Evolutionary conservation across 129 eudicot genomes (phyloP).

Genomic region (Artemisia annua): DNA sequence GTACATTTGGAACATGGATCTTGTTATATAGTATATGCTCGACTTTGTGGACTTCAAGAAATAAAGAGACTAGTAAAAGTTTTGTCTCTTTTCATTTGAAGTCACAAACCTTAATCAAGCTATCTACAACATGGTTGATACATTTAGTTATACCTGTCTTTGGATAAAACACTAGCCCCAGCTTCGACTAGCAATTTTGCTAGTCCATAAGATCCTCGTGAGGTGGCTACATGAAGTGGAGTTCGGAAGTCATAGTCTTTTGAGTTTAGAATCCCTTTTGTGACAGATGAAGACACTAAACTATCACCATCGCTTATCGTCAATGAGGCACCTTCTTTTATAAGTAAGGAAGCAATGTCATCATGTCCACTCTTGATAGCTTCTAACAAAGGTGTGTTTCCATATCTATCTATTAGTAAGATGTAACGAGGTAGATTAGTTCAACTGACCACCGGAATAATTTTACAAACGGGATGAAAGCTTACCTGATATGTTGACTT

Average conservation of each 20-base stretch:
- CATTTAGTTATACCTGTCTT: slow-evolving; percentile 46
- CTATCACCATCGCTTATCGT: slow-evolving; percentile 46
- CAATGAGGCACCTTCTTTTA: slow-evolving; percentile 45
- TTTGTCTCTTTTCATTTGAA: neutral
- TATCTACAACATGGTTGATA: neutral
- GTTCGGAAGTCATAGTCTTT: slow-evolving; percentile 65
- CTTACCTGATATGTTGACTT: slow-evolving; percentile 44
- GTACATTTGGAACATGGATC: slow-evolving; percentile 13
- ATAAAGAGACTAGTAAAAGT: neutral
- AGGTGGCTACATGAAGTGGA: slow-evolving; percentile 69
- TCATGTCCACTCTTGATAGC: slow-evolving; percentile 67
- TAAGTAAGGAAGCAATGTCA: slow-evolving; percentile 51
- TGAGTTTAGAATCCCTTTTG: slow-evolving; percentile 56
- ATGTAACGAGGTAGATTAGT: slow-evolving; percentile 1
- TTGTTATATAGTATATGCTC: neutral
- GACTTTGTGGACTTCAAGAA: neutral
- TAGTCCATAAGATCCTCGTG: slow-evolving; percentile 57
- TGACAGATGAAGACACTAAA: slow-evolving; percentile 51
- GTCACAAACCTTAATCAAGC: neutral
- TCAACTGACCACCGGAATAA: neutral
- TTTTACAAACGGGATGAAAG: neutral
- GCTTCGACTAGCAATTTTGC: slow-evolving; percentile 63
- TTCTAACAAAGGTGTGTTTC: slow-evolving; percentile 32
- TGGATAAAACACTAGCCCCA: slow-evolving; percentile 63
- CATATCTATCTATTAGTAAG: slow-evolving; percentile 51